phyloP scores from a whole-genome alignment of 1,284 basidiomycete species.

The Microbotryum violaceum region DNA sequence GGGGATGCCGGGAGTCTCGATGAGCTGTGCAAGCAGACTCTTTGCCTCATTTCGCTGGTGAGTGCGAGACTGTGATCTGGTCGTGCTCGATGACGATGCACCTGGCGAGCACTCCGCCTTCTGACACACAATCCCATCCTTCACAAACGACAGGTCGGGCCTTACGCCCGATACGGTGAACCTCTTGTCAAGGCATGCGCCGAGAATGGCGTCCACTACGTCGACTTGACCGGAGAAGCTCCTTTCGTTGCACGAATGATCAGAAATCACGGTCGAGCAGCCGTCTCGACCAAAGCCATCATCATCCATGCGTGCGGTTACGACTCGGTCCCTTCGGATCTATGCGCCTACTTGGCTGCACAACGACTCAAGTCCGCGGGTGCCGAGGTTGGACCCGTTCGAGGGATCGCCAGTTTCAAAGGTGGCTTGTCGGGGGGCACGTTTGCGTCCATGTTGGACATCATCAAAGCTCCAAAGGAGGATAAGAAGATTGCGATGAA shows the following conservation, averaged over 20 bases:
- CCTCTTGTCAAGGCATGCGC: constrained; percentile 31
- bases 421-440: constrained; percentile 34
- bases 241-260: constrained; percentile 28
- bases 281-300: constrained; percentile 28
- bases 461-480: constrained; percentile 20
- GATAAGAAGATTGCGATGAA: constrained; percentile 11
- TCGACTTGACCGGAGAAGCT: constrained; percentile 32
- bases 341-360: constrained; percentile 32
- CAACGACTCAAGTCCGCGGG: constrained; percentile 30
- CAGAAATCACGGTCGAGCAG: constrained; percentile 16
- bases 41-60: constrained; percentile 29
- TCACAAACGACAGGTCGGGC: constrained; percentile 17
- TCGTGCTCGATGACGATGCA: no score
- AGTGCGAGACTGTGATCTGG: not conserved
- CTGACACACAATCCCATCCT: no score
- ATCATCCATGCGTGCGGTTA: constrained; percentile 31
- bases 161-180: constrained; percentile 30
- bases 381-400: constrained; percentile 21
- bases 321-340: constrained; percentile 36
- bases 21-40: constrained; percentile 54
- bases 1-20: constrained; percentile 50
- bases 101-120: no score
- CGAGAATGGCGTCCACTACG: constrained; percentile 31
- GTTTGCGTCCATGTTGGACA: constrained; percentile 15
- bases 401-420: constrained; percentile 17